Conservation (phyloP, 768 basidiomycete genomes). For the Pleurotus ostreatus region DNA sequence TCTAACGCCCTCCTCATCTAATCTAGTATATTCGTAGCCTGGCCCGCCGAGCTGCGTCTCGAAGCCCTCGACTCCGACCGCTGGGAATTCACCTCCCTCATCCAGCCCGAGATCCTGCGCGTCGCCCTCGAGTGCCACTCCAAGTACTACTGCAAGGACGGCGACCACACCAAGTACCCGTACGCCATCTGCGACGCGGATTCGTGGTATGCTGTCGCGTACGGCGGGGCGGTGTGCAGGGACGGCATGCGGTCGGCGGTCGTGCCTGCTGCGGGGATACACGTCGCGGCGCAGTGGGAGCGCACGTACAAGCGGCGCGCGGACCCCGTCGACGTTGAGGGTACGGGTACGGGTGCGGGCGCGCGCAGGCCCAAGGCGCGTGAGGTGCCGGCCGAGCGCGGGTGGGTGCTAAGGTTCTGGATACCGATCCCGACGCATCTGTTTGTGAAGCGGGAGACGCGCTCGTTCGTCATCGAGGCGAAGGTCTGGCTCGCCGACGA, state of each 20-base stretch:
- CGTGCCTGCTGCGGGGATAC: neutral
- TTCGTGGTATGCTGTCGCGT: neutral
- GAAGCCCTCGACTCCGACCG: neutral
- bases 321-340: neutral
- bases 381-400: conserved; percentile 8
- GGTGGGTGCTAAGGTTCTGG: conserved; percentile 37
- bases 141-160: conserved; percentile 4
- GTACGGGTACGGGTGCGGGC: too few species aligned
- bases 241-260: neutral
- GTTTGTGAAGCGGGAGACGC: conserved; percentile 43
- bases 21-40: conserved; percentile 1
- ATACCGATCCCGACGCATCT: conserved; percentile 44
- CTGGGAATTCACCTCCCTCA: neutral
- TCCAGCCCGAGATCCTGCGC: neutral
- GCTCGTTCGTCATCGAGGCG: conserved; percentile 34
- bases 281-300: neutral
- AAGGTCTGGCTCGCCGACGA: conserved; percentile 32
- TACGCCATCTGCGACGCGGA: conserved; percentile 1
- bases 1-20: too few species aligned
- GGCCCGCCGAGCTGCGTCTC: conserved; percentile 4
- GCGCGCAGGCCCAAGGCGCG: neutral
- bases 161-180: neutral
- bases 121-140: neutral
- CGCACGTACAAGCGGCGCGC: conserved; percentile 10
- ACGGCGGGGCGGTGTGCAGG: neutral